Base-by-base conservation (phyloP, 306 rosid genomes). In the Comarum palustre region DNA sequence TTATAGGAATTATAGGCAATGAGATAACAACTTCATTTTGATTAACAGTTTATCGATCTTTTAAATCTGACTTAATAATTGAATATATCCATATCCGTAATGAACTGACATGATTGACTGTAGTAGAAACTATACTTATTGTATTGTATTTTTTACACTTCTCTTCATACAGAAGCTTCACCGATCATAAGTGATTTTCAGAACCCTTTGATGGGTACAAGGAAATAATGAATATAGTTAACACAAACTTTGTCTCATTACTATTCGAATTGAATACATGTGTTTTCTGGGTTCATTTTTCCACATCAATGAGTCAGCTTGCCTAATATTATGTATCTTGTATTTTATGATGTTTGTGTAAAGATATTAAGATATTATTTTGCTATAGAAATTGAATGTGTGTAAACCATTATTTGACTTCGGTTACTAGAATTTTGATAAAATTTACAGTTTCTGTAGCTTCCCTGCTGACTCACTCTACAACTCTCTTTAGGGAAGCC, bases 381-480 rank as follows among this genome's bases (percentile, higher is more conserved):
- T 47, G 47, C 17, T 4, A 4, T 68, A 67, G n/a, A 50, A 29
- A 27, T 31, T 68, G 72, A 46, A 68, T 16, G 16, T 19, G 36
- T 22, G 6, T 12, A 57, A 66, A 27, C 41, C 16, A 15, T 57
- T 57, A 25, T 66, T 39, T 45, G 22, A n/a, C 5, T 14, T 68
- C 48, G 60, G 5, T 13, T 69, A 6, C 60, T 36, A n/a, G 63
- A 70, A 22, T 36, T 36, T 29, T 70, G 38, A 42, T 51, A 20
- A 50, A 52, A 4, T 13, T 70, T 9, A 15, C 74, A 52, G 7
- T 50, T 52, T 70, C 34, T 70, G 74, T 70, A 51, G 47, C 64
- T 36, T 70, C 32, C 64, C 38, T 29, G 65, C 36, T 67, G 72
- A 74, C 72, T 65, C 34, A 39, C 52, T 50, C 48, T 74, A 39